A percentile compares a stretch with the other conserved stretches of the same genome.
Evolutionary conservation across 2,329 filamentous ascomycete species (phyloP).

Genomic region (Sordariomycetes sp.): DNA sequence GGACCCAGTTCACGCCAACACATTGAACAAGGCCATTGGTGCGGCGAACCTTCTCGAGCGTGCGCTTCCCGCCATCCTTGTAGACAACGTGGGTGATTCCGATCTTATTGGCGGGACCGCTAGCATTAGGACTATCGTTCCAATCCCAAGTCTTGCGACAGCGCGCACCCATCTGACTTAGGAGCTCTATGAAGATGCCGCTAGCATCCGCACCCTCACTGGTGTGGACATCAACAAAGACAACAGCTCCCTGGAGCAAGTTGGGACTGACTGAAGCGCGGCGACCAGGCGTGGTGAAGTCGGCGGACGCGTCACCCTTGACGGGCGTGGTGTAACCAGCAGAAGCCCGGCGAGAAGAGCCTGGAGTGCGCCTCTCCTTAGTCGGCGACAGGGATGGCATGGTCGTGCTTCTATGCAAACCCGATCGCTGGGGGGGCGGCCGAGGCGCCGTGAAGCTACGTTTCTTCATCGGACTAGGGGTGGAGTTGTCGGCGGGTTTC

Average conservation of each 20-base stretch:
- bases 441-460: constrained; percentile 42
- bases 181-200: constrained; percentile 69
- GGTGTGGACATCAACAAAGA: constrained; percentile 78
- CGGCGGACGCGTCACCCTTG: background rate
- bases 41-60: constrained; percentile 70
- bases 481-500: constrained; percentile 55
- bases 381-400: constrained; percentile 46
- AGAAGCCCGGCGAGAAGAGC: background rate
- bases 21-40: constrained; percentile 69
- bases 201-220: constrained; percentile 74
- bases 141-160: constrained; percentile 71
- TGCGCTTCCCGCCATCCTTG: constrained; percentile 76
- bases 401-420: constrained; percentile 36
- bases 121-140: constrained; percentile 52
- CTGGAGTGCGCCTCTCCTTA: constrained; percentile 24
- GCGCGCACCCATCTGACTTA: constrained; percentile 72
- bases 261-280: constrained; percentile 41
- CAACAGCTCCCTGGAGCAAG: constrained; percentile 61
- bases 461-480: constrained; percentile 36
- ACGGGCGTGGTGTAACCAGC: constrained; percentile 10
- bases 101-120: constrained; percentile 36
- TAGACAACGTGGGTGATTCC: constrained; percentile 84
- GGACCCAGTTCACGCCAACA: constrained; percentile 80
- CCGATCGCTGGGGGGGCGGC: constrained; percentile 32
- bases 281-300: constrained; percentile 22